Conservation (phyloP, 768 basidiomycete species). For the Mycena vulgaris region DNA sequence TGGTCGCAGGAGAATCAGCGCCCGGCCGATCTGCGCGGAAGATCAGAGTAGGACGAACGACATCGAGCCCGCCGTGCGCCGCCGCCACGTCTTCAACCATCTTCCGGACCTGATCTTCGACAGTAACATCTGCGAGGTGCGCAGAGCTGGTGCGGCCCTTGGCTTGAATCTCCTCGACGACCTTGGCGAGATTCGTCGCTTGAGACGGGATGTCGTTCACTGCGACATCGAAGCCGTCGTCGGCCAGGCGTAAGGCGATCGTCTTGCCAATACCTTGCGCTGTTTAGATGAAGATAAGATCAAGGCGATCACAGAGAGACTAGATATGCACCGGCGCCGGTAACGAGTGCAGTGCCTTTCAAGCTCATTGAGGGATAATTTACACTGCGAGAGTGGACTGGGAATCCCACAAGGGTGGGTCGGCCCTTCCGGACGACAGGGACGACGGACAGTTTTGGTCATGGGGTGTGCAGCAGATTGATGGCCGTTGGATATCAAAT, state of each 20-base stretch:
- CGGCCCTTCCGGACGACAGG: too few relatives aligned
- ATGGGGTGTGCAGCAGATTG: too few relatives aligned
- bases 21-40: neutral
- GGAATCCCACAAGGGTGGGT: too few relatives aligned
- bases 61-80: too few relatives aligned
- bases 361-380: neutral
- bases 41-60: neutral
- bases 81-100: neutral
- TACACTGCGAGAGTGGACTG: too few relatives aligned
- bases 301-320: neutral
- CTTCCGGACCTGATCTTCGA: neutral
- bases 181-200: neutral
- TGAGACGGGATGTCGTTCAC: constrained; percentile 1
- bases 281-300: neutral
- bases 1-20: neutral
- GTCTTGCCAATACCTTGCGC: too few relatives aligned
- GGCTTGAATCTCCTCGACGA: neutral
- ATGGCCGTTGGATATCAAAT: too few relatives aligned
- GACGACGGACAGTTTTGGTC: too few relatives aligned
- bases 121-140: constrained; percentile 1
- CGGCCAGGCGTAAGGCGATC: constrained; percentile 1
- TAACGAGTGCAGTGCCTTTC: neutral
- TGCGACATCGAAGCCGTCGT: constrained; percentile 6
- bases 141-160: neutral
- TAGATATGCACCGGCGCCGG: neutral